Evolutionary conservation across 164 flowering plant genomes (phyloP).

Genomic region (Annona cherimola): DNA sequence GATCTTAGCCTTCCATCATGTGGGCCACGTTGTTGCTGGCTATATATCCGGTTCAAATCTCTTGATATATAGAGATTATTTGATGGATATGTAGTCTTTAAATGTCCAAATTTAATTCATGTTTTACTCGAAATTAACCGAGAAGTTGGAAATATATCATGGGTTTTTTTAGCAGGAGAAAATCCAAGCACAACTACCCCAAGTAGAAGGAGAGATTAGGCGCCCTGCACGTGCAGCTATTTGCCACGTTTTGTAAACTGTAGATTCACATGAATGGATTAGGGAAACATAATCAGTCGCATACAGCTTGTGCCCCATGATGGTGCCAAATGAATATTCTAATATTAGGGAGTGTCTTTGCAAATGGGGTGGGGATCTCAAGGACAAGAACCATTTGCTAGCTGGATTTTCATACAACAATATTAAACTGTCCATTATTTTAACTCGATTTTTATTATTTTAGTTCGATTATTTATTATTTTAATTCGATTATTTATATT

Average conservation of each 20-base stretch:
- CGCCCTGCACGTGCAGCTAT: not conserved
- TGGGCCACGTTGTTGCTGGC: not conserved
- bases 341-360: constrained; percentile 1
- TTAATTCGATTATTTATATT: not conserved
- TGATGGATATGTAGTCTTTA: too few species aligned
- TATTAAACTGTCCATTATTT: not conserved
- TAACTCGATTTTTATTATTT: not conserved
- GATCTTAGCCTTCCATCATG: not conserved
- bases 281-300: not conserved
- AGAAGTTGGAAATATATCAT: too few species aligned
- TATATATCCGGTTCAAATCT: not conserved
- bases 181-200: not conserved
- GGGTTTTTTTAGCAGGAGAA: not conserved
- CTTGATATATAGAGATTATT: too few species aligned
- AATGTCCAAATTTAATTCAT: too few species aligned
- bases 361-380: constrained; percentile 8
- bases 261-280: not conserved
- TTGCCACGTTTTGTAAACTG: too few species aligned
- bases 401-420: not conserved
- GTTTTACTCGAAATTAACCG: too few species aligned
- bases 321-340: constrained; percentile 7
- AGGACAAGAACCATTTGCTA: not conserved
- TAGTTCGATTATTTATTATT: not conserved
- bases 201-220: not conserved
- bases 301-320: constrained; percentile 2